Percentiles rank a stretch among this genome's conserved stretches.
Evolutionary conservation across 176 grass and related monocot species (phyloP).

Genomic region (Cocos nucifera): DNA sequence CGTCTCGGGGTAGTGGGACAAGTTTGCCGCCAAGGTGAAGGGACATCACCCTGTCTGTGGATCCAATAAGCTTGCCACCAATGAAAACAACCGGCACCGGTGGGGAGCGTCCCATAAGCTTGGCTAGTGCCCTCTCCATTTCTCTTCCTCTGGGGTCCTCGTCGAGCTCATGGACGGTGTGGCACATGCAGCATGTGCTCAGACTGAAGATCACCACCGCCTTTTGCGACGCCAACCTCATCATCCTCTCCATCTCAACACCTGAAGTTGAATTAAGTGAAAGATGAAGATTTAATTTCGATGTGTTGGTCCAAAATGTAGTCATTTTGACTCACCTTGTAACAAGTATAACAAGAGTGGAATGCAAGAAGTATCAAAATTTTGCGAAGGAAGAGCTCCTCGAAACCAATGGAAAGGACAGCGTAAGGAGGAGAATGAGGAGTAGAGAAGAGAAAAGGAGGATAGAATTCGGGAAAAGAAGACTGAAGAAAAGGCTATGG

Average conservation of each 20-base stretch:
- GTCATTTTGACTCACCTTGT: no score
- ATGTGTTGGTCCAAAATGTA: no score
- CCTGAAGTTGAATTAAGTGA: no score
- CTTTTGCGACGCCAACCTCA: constrained; percentile 7
- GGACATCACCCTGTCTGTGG: constrained; percentile 16
- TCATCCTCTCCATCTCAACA: constrained; percentile 4
- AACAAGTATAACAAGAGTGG: no score
- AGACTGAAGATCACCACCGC: constrained; percentile 19
- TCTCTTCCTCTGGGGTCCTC: constrained; percentile 19
- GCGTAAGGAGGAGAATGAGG: no score
- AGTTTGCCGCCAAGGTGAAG: constrained; percentile 19
- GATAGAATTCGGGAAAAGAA: no score
- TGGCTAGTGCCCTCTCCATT: constrained; percentile 6
- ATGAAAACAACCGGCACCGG: constrained; percentile 20
- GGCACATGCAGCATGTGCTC: constrained; percentile 27
- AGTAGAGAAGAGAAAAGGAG: no score
- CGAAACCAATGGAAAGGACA: no score
- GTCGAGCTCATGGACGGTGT: constrained; percentile 17
- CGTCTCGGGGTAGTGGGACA: constrained; percentile 7
- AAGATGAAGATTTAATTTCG: no score
- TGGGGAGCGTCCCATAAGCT: constrained; percentile 5
- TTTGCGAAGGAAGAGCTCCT: no score
- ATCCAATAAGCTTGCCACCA: constrained; percentile 12
- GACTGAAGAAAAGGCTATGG: no score
- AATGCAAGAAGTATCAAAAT: no score